Percentiles rank a stretch among this genome's conserved stretches.
phyloP scores from a whole-genome alignment of 371 early-diverging fungal genomes.

The Gilbertella persicaria region DNA sequence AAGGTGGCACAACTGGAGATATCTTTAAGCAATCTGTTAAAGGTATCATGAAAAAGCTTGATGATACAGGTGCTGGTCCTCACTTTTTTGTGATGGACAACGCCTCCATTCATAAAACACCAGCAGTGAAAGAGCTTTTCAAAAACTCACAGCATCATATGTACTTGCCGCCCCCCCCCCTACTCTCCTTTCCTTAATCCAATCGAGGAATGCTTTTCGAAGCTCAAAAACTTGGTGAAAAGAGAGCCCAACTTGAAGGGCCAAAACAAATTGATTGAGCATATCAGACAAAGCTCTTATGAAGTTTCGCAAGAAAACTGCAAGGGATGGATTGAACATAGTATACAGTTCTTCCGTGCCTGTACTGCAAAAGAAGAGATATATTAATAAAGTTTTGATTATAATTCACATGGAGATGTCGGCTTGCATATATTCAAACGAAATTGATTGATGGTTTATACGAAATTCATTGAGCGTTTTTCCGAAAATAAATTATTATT shows the following conservation, averaged over 20 bases:
- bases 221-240: background rate
- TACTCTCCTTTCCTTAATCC: slow-evolving; percentile 3
- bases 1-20: background rate
- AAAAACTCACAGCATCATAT: background rate
- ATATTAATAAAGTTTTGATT: no score
- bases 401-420: no score
- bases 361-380: slow-evolving; percentile 2
- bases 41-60: background rate
- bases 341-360: background rate
- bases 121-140: background rate
- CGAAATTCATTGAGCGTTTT: no score
- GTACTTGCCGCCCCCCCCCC: slow-evolving; percentile 4
- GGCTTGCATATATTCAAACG: no score
- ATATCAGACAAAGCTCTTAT: background rate
- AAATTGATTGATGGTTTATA: no score
- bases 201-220: slow-evolving; percentile 7
- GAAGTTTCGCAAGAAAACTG: background rate
- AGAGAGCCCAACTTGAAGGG: slow-evolving; percentile 2
- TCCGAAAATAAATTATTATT: no score
- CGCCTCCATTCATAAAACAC: slow-evolving; percentile 3
- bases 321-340: slow-evolving; percentile 1
- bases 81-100: slow-evolving; percentile 9
- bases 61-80: background rate
- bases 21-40: background rate
- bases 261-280: background rate